These are phyloP conservation scores for Cyberlindnera maritima DNA, from an alignment of 805 yeast genomes.

Conservation along the genomic window DNA sequence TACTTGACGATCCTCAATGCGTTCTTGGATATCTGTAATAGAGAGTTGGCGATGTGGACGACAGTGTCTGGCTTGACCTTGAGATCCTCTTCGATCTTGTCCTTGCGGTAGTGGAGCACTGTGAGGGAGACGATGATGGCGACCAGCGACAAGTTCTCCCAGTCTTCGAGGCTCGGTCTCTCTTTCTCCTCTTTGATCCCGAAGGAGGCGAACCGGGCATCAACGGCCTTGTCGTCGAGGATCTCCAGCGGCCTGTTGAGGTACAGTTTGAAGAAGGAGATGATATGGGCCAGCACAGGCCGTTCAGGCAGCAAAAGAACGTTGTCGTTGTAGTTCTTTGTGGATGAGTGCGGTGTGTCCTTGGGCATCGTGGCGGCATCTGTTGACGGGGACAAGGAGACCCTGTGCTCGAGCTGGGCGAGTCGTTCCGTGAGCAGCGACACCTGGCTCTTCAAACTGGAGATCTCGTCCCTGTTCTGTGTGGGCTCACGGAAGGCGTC, in stretches of 20 bases:
- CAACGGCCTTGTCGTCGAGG: conserved; percentile 13
- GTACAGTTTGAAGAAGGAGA: conserved; percentile 12
- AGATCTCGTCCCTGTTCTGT: conserved; percentile 12
- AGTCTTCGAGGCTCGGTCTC: conserved; percentile 6
- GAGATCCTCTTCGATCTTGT: conserved; percentile 8
- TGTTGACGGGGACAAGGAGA: not conserved
- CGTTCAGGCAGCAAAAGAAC: conserved; percentile 7
- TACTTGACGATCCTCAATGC: conserved; percentile 18
- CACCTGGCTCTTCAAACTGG: conserved; percentile 16
- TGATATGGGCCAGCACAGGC: not conserved
- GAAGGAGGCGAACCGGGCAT: conserved; percentile 4
- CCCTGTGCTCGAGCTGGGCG: conserved; percentile 15
- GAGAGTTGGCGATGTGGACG: conserved; percentile 13
- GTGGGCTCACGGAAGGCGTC: too few relatives aligned
- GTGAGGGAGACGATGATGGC: conserved; percentile 19
- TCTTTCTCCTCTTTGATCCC: not conserved
- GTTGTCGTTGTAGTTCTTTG: conserved; percentile 2
- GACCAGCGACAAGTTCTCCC: conserved; percentile 20
- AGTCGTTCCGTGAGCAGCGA: conserved; percentile 14
- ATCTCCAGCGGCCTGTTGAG: conserved; percentile 19
- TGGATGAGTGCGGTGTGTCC: not conserved
- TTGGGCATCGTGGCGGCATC: not conserved
- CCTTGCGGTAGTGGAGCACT: conserved; percentile 17
- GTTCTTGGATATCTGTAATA: conserved; percentile 19
- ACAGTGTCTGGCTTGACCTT: conserved; percentile 4